Conservation (phyloP, 257 asterid genomes). For the Solanum paucissectum region DNA sequence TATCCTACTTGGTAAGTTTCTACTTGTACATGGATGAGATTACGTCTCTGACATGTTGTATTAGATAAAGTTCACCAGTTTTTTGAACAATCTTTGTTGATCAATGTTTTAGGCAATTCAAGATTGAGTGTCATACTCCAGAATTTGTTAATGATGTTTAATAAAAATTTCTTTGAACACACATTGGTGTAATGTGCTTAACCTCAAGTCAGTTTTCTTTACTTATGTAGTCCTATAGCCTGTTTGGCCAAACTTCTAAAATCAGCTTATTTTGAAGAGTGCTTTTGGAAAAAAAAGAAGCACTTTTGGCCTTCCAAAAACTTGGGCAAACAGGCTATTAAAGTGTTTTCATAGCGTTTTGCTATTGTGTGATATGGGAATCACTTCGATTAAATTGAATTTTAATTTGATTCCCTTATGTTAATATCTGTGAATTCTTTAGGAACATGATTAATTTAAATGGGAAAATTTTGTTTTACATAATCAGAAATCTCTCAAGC, state of each 20-base stretch:
- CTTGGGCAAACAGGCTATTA: background rate
- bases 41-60: background rate
- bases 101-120: background rate
- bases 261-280: background rate
- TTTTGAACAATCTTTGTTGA: background rate
- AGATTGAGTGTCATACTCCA: background rate
- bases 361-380: background rate
- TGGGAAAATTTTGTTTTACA: background rate
- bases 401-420: background rate
- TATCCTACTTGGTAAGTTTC: constrained; percentile 89
- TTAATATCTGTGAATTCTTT: background rate
- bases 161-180: background rate
- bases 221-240: background rate
- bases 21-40: background rate
- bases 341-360: background rate
- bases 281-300: background rate
- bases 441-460: background rate
- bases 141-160: background rate
- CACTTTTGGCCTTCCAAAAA: background rate
- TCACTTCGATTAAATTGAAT: background rate
- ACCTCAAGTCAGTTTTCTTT: background rate
- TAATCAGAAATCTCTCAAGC: background rate
- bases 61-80: background rate
- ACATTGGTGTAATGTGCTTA: background rate
- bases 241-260: background rate